Evolutionary conservation across 164 flowering plant genomes (phyloP).

Genomic region (Saururus chinensis): DNA sequence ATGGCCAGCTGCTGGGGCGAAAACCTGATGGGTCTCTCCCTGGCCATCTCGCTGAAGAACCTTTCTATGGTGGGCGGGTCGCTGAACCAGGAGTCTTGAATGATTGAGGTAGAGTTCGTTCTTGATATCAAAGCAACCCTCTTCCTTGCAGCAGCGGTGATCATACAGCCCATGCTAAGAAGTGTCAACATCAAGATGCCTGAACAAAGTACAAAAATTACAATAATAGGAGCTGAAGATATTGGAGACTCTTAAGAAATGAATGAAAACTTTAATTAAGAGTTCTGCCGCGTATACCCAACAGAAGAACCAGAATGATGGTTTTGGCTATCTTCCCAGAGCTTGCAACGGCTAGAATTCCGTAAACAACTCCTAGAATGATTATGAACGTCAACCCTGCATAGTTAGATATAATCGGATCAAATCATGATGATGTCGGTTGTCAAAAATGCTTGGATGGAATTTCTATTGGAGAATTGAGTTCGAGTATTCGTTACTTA

Average conservation of each 20-base stretch:
- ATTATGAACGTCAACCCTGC: not conserved
- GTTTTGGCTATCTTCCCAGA: not conserved
- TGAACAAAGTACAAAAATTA: not conserved
- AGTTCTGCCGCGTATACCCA: not conserved
- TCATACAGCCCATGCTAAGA: not conserved
- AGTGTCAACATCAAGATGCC: too few relatives aligned
- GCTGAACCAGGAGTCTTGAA: not conserved
- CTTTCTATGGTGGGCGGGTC: not conserved
- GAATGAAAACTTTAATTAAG: not conserved
- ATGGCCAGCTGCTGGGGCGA: constrained; percentile 13
- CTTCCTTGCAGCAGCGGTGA: not conserved
- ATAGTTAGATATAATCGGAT: not conserved
- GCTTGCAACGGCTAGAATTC: not conserved
- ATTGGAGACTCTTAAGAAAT: not conserved
- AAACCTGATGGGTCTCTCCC: constrained; percentile 4
- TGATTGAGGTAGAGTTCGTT: not conserved
- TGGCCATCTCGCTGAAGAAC: not conserved
- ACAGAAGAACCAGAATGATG: not conserved
- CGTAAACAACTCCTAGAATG: not conserved
- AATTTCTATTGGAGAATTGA: too few relatives aligned
- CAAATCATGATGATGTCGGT: too few relatives aligned
- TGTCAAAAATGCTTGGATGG: too few relatives aligned
- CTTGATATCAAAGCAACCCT: not conserved
- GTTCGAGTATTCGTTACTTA: too few relatives aligned
- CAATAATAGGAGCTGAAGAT: not conserved